Conservation (phyloP, 192 early-diverging fungal genomes). For the Linnemannia hyalina region DNA sequence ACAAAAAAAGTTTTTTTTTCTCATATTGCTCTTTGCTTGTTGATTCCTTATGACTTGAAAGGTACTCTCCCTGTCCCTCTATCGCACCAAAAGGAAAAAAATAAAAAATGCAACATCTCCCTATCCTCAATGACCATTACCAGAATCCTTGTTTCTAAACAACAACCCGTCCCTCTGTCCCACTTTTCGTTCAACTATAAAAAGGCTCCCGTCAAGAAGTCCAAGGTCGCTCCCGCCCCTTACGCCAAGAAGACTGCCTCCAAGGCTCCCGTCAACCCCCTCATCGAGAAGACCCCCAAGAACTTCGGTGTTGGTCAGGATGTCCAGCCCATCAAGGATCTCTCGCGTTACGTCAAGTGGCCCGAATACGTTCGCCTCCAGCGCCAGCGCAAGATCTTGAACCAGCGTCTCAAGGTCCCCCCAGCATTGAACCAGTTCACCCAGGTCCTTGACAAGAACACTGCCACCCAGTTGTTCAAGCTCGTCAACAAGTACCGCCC, state of each 20-base stretch:
- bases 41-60: not conserved
- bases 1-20: not conserved
- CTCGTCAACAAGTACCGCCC: conserved; percentile 99
- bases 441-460: conserved; percentile 98
- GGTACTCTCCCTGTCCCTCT: not conserved
- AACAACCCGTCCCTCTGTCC: not conserved
- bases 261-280: conserved; percentile 84
- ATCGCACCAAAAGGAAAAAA: not conserved
- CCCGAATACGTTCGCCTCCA: conserved; percentile 99
- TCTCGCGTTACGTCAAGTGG: conserved; percentile 99
- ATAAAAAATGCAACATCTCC: not conserved
- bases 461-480: conserved; percentile 98
- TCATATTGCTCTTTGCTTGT: not conserved
- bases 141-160: conserved; percentile 40
- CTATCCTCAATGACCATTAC: conserved; percentile 55
- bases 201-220: conserved; percentile 67
- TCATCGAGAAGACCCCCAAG: conserved; percentile 93
- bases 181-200: not conserved
- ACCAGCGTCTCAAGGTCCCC: conserved; percentile 99
- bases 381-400: conserved; percentile 97
- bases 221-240: conserved; percentile 95
- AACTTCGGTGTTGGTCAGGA: conserved; percentile 98
- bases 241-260: conserved; percentile 77
- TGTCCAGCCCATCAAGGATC: conserved; percentile 95
- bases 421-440: conserved; percentile 99